Evolutionary conservation across 2,329 filamentous ascomycete species (phyloP), one percentile per base, ranked within the genome.

Genomic region (Xylariaceae sp.): DNA sequence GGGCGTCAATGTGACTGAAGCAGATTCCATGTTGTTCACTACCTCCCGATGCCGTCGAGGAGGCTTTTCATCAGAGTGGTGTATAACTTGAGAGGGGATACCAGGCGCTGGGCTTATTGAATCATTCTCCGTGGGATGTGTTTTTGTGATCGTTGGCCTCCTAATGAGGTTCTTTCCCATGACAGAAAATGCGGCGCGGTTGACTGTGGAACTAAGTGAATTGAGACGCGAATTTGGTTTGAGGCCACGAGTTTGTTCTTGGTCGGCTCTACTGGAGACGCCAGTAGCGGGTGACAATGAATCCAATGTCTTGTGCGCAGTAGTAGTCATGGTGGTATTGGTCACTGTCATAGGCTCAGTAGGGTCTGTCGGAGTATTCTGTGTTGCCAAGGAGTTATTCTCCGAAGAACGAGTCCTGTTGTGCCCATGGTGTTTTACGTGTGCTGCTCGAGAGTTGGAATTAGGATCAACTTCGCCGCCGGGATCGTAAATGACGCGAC

Each of bases 321-420:
- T 13, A 18, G 45, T n/a, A 10, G 11, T 18, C 10, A 37, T 18
- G 30, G 15, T 11, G 5, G 30, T 5, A 13, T 55, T 51, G 37
- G 3, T 17, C n/a, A n/a, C 18, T 11, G 15, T 51, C 15, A 82
- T 80, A 1, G 79, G 81, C 55, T 77, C 77, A 30, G 81, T 67
- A 0, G 77, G 80, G 30, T 80, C 79, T 62, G 76, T 75, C 65
- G 76, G 80, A n/a, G 73, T 65, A 4, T 7, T 13, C 37, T 77
- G 74, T 0, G 71, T 69, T 50, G 73, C 75, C 51, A 78, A 64
- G 4, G 70, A 67, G 9, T 76, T 63, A 47, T 72, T 73, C 62
- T 74, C 77, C 1, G 73, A 70, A 11, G 71, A 68, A 53, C 71
- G 66, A 0, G 74, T 72, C n/a, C 66, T 70, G 10, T 68, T 64